These are phyloP conservation scores for Boechera retrofracta DNA, from an alignment of 345 rosid species.

Conservation along the genomic window DNA sequence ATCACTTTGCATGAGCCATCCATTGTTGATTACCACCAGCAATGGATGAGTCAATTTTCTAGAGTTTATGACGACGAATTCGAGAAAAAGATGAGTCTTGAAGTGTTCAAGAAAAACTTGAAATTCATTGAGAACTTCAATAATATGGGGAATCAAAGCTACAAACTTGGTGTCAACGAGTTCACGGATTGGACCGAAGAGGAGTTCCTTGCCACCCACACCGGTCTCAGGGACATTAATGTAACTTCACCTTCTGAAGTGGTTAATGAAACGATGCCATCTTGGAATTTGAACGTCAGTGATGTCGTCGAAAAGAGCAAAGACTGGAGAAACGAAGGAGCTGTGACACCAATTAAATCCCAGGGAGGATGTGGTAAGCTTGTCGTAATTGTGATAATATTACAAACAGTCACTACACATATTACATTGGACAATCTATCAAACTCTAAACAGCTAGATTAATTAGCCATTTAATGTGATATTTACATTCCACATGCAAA, in stretches of 20 bases:
- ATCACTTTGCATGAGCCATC: constrained; percentile 11
- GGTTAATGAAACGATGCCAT: constrained; percentile 11
- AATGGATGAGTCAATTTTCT: constrained; percentile 42
- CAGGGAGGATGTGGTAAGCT: constrained; percentile 54
- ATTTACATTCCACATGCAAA: background rate
- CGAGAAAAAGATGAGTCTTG: constrained; percentile 43
- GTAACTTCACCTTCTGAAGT: constrained; percentile 26
- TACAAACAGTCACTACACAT: background rate
- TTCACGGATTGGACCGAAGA: constrained; percentile 61
- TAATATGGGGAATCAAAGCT: constrained; percentile 43
- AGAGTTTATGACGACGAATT: constrained; percentile 37
- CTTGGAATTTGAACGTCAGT: constrained; percentile 40
- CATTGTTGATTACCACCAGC: constrained; percentile 29
- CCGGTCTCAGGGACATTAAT: constrained; percentile 40
- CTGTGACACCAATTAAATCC: constrained; percentile 49
- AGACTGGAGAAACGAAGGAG: constrained; percentile 54
- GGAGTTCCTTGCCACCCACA: constrained; percentile 56
- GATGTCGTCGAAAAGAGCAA: constrained; percentile 6
- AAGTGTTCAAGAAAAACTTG: constrained; percentile 46
- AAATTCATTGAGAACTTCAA: constrained; percentile 49
- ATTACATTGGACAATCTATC: background rate
- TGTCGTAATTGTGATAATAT: background rate
- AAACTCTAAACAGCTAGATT: background rate
- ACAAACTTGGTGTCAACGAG: constrained; percentile 58
- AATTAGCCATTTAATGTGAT: background rate